phyloP scores from a whole-genome alignment of 2,329 filamentous ascomycete species.

The Penicillium sp. region DNA sequence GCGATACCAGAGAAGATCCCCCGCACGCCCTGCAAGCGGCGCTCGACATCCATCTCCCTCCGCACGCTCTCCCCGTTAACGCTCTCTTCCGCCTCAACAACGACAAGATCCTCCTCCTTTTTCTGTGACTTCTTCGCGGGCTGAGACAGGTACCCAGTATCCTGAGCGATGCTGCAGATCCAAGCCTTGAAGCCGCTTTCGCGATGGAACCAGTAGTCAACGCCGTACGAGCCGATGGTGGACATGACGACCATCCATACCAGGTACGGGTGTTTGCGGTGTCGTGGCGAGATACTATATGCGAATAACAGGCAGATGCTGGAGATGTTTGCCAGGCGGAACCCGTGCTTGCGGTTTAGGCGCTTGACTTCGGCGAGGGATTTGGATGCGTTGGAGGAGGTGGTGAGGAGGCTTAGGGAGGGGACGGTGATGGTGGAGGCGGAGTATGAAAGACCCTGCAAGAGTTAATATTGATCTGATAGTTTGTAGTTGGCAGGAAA shows the following conservation, averaged over 20 bases:
- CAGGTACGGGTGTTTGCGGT: slow-evolving; percentile 83
- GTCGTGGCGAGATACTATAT: slow-evolving; percentile 74
- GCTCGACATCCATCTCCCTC: slow-evolving; percentile 49
- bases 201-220: slow-evolving; percentile 76
- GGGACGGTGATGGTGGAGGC: slow-evolving; percentile 79
- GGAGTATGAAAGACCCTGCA: slow-evolving; percentile 85
- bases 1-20: slow-evolving; percentile 47
- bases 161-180: slow-evolving; percentile 48
- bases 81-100: slow-evolving; percentile 44
- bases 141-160: slow-evolving; percentile 36
- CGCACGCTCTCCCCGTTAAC: slow-evolving; percentile 54
- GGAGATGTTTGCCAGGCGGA: slow-evolving; percentile 70
- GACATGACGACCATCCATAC: slow-evolving; percentile 77
- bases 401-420: slow-evolving; percentile 78
- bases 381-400: slow-evolving; percentile 71
- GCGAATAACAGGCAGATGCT: slow-evolving; percentile 75
- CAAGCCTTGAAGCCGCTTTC: slow-evolving; percentile 56
- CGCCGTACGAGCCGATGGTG: slow-evolving; percentile 51
- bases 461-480: background rate
- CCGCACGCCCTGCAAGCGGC: slow-evolving; percentile 43
- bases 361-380: slow-evolving; percentile 71
- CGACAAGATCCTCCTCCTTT: slow-evolving; percentile 44
- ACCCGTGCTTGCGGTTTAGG: slow-evolving; percentile 68
- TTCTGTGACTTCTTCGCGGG: slow-evolving; percentile 22
- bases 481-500: slow-evolving; percentile 1